Evolutionary conservation across 202 grass and related monocot species (phyloP), one percentile per base, ranked within the genome.

Genomic region (Schoenoplectus tabernaemontani): DNA sequence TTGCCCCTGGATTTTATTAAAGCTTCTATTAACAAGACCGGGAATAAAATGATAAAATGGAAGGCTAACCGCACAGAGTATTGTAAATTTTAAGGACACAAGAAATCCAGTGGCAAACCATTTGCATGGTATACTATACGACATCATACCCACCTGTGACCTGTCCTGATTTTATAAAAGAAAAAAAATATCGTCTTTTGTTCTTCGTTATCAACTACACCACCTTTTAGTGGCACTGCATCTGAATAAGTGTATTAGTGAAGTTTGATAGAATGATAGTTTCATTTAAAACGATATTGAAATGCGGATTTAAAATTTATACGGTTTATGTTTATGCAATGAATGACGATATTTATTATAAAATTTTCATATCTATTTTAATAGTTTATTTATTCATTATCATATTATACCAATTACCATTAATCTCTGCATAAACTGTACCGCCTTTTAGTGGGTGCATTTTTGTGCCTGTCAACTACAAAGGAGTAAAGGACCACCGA

Each of bases 121-220:
- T 57, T 79, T 64, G 58, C 23, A 30, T 2, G n/a, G 17, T 58
- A 57, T 77, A n/a, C n/a, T n/a, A n/a, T n/a, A n/a, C n/a, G n/a
- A 77, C 57, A 8, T 33, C 13, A 47, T 64, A 24, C 75, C 1
- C 13, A n/a, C n/a, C n/a, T n/a, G n/a, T n/a, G n/a, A 64, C 59
- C 78, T 47, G 16, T 53, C 34, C 15, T 44, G 50, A 80, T 10
- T 80, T 32, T 51, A 80, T 17, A 65, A 80, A 61, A 41, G 5
- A n/a, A 80, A 64, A 64, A 48, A 3, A 37, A n/a, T 79, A 11
- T 64, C 19, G 58, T 79, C 77, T 12, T 79, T 79, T 58, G 44
- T 19, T 54, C 13, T 8, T 23, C 23, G 50, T 24, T 77, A 39
- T 4, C 73, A 77, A 77, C 73, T 77, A 9, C 16, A 44, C 39